Evolutionary conservation across 331 rosid genomes (phyloP), one percentile per base, ranked within the genome.

Genomic region (Quercus lobata): DNA sequence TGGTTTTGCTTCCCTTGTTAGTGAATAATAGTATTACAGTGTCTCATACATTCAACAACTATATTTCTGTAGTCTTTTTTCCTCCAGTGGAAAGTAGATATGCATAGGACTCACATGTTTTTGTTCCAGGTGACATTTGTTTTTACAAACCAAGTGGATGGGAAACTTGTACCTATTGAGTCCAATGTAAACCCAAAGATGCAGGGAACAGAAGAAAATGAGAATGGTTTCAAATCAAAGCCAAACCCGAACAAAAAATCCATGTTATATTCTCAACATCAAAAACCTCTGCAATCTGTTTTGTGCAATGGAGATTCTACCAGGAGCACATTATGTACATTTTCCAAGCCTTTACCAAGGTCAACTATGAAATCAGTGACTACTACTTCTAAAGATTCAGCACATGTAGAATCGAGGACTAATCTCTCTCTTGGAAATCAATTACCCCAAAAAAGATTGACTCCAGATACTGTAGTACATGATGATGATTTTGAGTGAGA

Each of bases 71-170:
- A 24, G 49, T 61, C 65, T 54, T 61, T 9, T 14, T 35, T 14
- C 27, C 57, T 4, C 49, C 72, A 69, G 73, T 21, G 7, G 56
- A 53, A 70, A 46, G 22, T 44, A 57, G 79, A 75, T 25, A 75
- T 25, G 35, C 12, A 78, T 65, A 65, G 53, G 41, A 27, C 54
- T 78, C 41, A 16, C 22, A 34, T 74, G 32, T 73, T 81, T 27
- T 55, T 22, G 60, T 75, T 53, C 22, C 91, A 94, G 97, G 97
- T 94, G 77, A 89, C 91, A 12, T 95, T 92, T 87, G 90, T 92
- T 60, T 95, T 95, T 71, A 86, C 97, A 70, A 95, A 92, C 86
- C 98, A 95, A 92, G 92, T 95, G 49, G 90, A 95, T 46, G 98
- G 98, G 73, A 87, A 86, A 80, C 92, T 95, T 73, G 89, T 82